Conservation (phyloP, 2,329 filamentous ascomycete genomes). For the Pseudocercospora cruenta region DNA sequence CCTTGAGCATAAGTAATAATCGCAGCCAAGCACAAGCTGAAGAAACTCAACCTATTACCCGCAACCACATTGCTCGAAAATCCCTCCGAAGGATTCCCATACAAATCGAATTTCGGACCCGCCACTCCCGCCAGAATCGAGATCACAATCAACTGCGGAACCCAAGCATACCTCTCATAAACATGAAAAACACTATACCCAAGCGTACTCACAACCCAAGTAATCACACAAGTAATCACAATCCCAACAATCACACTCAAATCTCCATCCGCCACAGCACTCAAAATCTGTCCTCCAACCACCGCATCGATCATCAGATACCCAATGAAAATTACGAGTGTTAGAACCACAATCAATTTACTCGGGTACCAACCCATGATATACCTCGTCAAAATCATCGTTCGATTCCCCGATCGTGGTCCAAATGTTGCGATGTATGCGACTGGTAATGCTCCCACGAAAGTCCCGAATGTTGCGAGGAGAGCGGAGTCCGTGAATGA, state of each 20-base stretch:
- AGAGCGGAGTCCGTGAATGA: constrained; percentile 61
- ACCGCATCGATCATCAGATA: constrained; percentile 68
- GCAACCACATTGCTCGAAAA: constrained; percentile 53
- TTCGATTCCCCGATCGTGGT: constrained; percentile 63
- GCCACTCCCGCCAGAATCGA: constrained; percentile 66
- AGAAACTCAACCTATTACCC: constrained; percentile 68
- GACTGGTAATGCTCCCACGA: constrained; percentile 59
- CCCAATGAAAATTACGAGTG: constrained; percentile 62
- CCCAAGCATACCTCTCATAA: constrained; percentile 70
- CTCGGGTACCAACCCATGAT: constrained; percentile 67
- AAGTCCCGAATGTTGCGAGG: constrained; percentile 60
- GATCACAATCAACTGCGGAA: constrained; percentile 64
- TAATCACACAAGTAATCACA: constrained; percentile 64
- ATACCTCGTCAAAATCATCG: constrained; percentile 65
- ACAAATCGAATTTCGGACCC: constrained; percentile 61
- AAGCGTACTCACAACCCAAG: constrained; percentile 67
- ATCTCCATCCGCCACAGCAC: constrained; percentile 61
- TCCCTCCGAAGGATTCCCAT: constrained; percentile 54
- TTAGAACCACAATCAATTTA: constrained; percentile 65
- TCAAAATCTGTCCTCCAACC: constrained; percentile 69
- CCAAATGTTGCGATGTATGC: constrained; percentile 67
- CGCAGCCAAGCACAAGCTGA: constrained; percentile 68
- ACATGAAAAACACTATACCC: constrained; percentile 70
- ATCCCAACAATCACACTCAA: constrained; percentile 70
- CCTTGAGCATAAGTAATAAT: constrained; percentile 66